phyloP scores from a whole-genome alignment of 805 yeast species.

The Saccharomycopsis sp. region DNA sequence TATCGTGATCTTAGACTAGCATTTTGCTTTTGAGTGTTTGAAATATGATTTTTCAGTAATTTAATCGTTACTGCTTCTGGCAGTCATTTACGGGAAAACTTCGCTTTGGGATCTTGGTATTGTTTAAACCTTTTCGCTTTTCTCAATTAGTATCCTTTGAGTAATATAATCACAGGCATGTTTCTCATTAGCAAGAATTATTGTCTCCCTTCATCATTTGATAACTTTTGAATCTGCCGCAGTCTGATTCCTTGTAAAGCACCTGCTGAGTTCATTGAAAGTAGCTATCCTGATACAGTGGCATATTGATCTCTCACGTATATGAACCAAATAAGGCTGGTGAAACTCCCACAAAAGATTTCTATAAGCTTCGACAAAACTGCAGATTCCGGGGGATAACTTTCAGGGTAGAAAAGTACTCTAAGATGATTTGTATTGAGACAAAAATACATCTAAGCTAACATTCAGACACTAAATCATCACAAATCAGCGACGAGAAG shows the following conservation, averaged over 20 bases:
- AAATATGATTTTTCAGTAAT: too few species aligned
- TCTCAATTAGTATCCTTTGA: not conserved
- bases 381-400: not conserved
- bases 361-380: not conserved
- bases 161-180: not conserved
- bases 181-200: not conserved
- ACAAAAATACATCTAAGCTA: not conserved
- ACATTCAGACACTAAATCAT: not conserved
- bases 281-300: too few species aligned
- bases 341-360: not conserved
- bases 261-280: too few species aligned
- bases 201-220: not conserved
- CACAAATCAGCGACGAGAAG: too few species aligned
- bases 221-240: too few species aligned
- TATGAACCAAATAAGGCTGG: not conserved
- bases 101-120: not conserved
- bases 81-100: too few species aligned
- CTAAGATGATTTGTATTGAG: not conserved
- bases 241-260: too few species aligned
- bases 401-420: not conserved
- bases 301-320: not conserved
- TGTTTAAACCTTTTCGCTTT: not conserved
- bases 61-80: not conserved
- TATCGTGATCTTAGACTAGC: not conserved
- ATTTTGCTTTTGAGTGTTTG: not conserved